Evolutionary conservation across 176 grass and related monocot genomes (phyloP), one percentile per base, ranked within the genome.

Genomic region (Lolium multiflorum): DNA sequence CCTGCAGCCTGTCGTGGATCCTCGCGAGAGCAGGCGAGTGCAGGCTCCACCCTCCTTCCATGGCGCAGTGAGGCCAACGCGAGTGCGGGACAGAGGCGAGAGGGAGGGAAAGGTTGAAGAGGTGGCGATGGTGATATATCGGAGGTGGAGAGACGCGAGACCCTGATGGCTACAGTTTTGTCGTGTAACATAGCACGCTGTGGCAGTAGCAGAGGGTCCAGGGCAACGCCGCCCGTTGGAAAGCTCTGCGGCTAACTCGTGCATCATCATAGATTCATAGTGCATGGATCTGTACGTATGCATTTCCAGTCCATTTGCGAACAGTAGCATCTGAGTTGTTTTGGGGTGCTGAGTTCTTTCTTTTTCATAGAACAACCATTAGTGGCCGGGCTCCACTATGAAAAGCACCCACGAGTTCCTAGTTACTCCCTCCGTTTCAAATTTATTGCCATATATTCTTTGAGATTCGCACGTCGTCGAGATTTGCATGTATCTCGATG

Each of bases 91-190:
- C 26, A 66, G 63, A 28, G 6, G 24, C 11, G 4, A 22, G 57
- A 24, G 21, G 11, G 61, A 64, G 11, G 22, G 11, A 26, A 65
- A 43, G 41, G 46, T 47, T 13, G 63, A 12, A 16, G 62, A 31
- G 12, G 63, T 17, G 63, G 14, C 26, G 63, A 66, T 66, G 63
- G 63, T 17, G 63, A 66, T 66, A 15, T 66, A 66, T 35, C 63
- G 13, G 26, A 35, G 63, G 13, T 66, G 63, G 63, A 66, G 26
- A 66, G 26, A 31, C 26, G 26, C 61, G 62, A 66, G 62, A 7
- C 56, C 24, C 66, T 63, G 80, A 83, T 82, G 1, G 78, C n/a
- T 82, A 52, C 78, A 3, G 51, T 21, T 86, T 86, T 89, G 83
- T 77, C 82, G 58, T 81, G 31, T 63, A n/a, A 47, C 41, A 6